Conservation (phyloP, 2,329 filamentous ascomycete genomes). For the Curvularia sp. region DNA sequence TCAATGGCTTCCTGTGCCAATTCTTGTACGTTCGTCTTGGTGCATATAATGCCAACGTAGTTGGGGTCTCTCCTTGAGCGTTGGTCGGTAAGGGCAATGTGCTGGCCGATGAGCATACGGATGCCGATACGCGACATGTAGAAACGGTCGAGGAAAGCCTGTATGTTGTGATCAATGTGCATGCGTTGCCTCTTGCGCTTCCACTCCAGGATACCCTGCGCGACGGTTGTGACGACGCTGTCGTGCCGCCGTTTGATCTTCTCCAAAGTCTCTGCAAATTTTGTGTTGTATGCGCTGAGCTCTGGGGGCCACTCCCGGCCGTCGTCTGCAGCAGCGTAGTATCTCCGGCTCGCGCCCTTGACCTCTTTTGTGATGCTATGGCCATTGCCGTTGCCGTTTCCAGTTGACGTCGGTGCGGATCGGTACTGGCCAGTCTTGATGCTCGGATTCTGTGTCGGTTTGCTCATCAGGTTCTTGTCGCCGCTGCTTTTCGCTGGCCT, state of each 20-base stretch:
- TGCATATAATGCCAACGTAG: constrained; percentile 99
- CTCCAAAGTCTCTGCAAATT: constrained; percentile 86
- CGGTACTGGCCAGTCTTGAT: constrained; percentile 82
- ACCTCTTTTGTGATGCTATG: constrained; percentile 59
- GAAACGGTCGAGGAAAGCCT: constrained; percentile 96
- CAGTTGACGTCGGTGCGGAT: constrained; percentile 60
- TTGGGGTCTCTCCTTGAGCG: constrained; percentile 86
- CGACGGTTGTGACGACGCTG: constrained; percentile 95
- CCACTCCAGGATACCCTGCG: constrained; percentile 97
- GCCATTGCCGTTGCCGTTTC: constrained; percentile 52
- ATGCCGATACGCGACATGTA: constrained; percentile 99
- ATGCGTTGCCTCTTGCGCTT: constrained; percentile 95
- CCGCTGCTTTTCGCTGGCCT: constrained; percentile 69
- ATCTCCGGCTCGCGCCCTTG: constrained; percentile 67
- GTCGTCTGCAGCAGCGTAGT: constrained; percentile 93
- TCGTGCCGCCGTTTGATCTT: constrained; percentile 96
- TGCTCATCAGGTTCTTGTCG: constrained; percentile 72
- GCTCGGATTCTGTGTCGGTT: constrained; percentile 89
- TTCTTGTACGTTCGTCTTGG: constrained; percentile 94
- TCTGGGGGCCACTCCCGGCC: constrained; percentile 90
- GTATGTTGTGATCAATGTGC: constrained; percentile 97
- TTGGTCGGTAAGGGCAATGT: constrained; percentile 96
- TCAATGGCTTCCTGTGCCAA: constrained; percentile 97
- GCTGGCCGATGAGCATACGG: constrained; percentile 97
- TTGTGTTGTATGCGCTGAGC: constrained; percentile 90